Evolutionary conservation across 345 rosid species (phyloP), one percentile per base, ranked within the genome.

Genomic region (Arabidopsis suecica): DNA sequence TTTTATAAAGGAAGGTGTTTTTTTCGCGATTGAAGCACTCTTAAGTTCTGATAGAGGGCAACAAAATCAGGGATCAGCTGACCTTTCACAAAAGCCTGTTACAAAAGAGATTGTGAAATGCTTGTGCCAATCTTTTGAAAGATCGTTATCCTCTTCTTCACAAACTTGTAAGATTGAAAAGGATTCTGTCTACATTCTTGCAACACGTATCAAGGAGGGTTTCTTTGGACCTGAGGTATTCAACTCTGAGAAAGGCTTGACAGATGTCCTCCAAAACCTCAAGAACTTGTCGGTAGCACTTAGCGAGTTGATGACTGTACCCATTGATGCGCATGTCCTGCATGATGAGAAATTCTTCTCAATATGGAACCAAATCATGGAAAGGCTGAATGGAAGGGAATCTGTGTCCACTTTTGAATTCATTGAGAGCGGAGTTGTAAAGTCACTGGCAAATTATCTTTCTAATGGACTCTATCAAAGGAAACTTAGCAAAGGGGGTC

Each of bases 381-480:
- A 37, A 76, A 87, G 84, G 77, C 88, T 94, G 77, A 81, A 80
- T 67, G 95, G 97, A 67, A 80, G 76, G 76, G 98, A 91, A 75
- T 86, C 88, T 65, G 87, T 94, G 76, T 94, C 98, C 74, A 90
- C 89, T 50, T 94, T 94, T 82, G 98, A 91, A 82, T 88, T 94
- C 69, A 84, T 88, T 49, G 95, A 88, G 83, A 91, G 98, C 81
- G 97, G 98, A 74, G 80, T 90, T 68, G 88, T 88, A 55, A 91
- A 85, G 82, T 83, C 95, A 0, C 78, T 94, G 48, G 86, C 88
- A 59, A 85, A 75, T 47, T 94, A 85, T 79, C 73, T 91, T 48
- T 86, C 95, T 37, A 73, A 84, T 79, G 96, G 96, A 64, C 80
- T 72, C 22, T 82, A 83, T 77, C 57, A 81, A 55, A 83, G 85